Evolutionary conservation across 1,284 basidiomycete species (phyloP).

Genomic region (Irpex sp.): DNA sequence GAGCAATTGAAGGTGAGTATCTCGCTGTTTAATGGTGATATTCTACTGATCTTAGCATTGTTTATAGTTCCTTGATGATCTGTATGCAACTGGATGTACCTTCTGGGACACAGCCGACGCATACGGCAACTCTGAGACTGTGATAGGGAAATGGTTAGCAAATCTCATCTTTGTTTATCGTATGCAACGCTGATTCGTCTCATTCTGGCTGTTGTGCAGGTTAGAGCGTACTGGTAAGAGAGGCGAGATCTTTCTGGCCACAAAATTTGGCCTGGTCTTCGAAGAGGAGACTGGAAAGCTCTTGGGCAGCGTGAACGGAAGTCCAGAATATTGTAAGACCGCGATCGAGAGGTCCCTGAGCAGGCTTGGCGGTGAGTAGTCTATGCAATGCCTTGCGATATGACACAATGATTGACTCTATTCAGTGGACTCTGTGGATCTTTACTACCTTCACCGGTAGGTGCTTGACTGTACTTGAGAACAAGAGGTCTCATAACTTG

Average conservation of each 20-base stretch:
- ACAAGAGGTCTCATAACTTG: constrained; percentile 11
- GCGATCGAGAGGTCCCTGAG: constrained; percentile 31
- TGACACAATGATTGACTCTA: constrained; percentile 14
- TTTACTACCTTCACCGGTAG: constrained; percentile 36
- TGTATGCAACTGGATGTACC: constrained; percentile 21
- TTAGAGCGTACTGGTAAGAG: constrained; percentile 36
- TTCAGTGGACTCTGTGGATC: constrained; percentile 32
- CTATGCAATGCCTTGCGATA: constrained; percentile 31
- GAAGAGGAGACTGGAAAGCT: not conserved
- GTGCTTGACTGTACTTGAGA: not conserved
- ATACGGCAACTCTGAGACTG: constrained; percentile 24
- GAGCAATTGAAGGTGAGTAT: constrained; percentile 23
- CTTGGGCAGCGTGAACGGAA: constrained; percentile 16
- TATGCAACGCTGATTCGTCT: not conserved
- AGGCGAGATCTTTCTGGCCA: constrained; percentile 43
- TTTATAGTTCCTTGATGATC: constrained; percentile 20
- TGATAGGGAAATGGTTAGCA: constrained; percentile 25
- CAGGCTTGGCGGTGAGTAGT: constrained; percentile 31
- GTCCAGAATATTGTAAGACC: constrained; percentile 28
- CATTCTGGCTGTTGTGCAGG: constrained; percentile 24
- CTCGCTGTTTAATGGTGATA: not conserved
- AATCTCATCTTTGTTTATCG: not conserved
- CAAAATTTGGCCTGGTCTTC: constrained; percentile 35
- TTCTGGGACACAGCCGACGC: constrained; percentile 30
- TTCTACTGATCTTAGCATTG: not conserved